Base-by-base conservation (phyloP, 306 rosid genomes). In the Quercus agrifolia region DNA sequence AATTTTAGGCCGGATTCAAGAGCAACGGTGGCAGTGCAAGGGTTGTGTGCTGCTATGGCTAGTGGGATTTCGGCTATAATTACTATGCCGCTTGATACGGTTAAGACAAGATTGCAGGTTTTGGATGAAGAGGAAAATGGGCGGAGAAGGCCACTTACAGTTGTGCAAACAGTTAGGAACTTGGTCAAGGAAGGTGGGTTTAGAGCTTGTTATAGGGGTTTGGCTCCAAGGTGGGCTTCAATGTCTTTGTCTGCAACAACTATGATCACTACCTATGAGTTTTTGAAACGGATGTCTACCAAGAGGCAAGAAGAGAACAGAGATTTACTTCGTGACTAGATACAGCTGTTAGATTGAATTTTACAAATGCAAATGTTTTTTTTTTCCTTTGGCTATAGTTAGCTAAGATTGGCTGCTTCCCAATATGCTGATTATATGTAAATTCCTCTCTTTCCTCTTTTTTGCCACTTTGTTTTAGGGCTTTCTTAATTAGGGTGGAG, bases 241-340 rank as follows among this genome's bases (percentile, higher is more conserved):
- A 93, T 93, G 97, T 92, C 98, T n/a, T 80, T 95, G 93, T 95
- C 99, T 59, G 95, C 99, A 2, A 88, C 99, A 41, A 90, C 96
- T 70, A 95, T 95, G 99, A 91, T 95, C 81, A 91, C 99, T 18
- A 95, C 97, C 71, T 95, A 95, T 52, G 99, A 95, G 87, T 95
- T 91, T 73, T 86, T 95, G 88, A 92, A 95, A 78, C 83, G 97
- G 27, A 74, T 95, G 85, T 95, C 98, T 28, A 77, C 98, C 14
- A 95, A 92, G 90, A 87, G 71, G 59, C 90, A 85, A 80, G 87
- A 80, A 49, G 15, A 49, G 87, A 80, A 49, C 54, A 49, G 33
- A 21, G 86, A 73, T 83, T 78, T 55, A 74, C 77, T 61, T 21
- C 79, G 44, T 74, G 70, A 82, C 67, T 57, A 57, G 63, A 49